These are phyloP conservation scores for Samsoniella hepiali DNA, from an alignment of 2,329 filamentous ascomycete species.

Conservation along the genomic window DNA sequence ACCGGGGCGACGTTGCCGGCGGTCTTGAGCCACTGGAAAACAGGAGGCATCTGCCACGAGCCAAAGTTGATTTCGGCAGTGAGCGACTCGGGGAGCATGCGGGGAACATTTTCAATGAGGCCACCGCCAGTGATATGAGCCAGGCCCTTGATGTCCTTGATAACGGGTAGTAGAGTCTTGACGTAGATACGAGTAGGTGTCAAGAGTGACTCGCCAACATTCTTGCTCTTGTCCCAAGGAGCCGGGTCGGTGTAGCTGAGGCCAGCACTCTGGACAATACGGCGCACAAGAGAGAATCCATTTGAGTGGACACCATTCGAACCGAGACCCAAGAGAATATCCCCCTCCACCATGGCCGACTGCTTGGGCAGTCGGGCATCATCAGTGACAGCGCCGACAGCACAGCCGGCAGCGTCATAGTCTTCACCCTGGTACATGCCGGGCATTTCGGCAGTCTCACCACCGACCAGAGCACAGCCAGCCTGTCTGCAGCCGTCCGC, in stretches of 20 bases:
- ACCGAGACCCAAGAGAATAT: conserved; percentile 79
- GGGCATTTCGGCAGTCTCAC: conserved; percentile 98
- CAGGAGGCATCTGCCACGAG: conserved; percentile 70
- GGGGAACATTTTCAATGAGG: conserved; percentile 87
- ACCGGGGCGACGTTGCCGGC: conserved; percentile 65
- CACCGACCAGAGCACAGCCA: conserved; percentile 88
- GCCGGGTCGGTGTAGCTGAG: conserved; percentile 68
- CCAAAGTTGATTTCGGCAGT: conserved; percentile 76
- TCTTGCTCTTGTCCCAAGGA: conserved; percentile 67
- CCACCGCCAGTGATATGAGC: conserved; percentile 97
- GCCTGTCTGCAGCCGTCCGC: conserved; percentile 81
- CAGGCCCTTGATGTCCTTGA: conserved; percentile 77
- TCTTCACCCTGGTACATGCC: conserved; percentile 86
- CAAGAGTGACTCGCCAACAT: conserved; percentile 73
- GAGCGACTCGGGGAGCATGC: conserved; percentile 79
- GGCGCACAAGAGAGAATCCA: conserved; percentile 93
- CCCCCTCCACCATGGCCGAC: conserved; percentile 72
- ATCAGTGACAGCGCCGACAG: conserved; percentile 75
- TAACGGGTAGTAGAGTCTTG: conserved; percentile 67
- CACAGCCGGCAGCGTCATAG: conserved; percentile 90
- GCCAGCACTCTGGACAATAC: conserved; percentile 72
- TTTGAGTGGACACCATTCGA: conserved; percentile 93
- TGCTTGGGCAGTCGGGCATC: conserved; percentile 71
- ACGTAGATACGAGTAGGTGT: conserved; percentile 95
- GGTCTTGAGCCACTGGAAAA: conserved; percentile 83